A percentile compares a stretch with the other conserved stretches of the same genome.
Evolutionary conservation across 345 rosid species (phyloP).

Genomic region (Pseudoturritis turrita): DNA sequence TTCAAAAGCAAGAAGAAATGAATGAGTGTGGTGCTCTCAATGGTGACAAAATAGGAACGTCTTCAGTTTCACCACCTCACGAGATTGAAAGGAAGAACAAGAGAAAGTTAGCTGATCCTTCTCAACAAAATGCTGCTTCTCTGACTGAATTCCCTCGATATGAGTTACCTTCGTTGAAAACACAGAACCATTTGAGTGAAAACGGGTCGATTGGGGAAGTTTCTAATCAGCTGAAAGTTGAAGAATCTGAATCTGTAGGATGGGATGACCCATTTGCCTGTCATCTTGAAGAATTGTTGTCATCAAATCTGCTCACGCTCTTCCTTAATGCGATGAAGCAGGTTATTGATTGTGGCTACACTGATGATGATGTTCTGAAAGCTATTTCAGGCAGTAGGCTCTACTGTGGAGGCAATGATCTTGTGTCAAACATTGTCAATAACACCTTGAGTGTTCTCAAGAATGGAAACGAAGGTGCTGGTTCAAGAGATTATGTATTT

Average conservation of each 20-base stretch:
- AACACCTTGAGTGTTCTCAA: constrained; percentile 60
- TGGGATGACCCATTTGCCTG: constrained; percentile 84
- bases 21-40: neutral
- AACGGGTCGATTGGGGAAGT: neutral
- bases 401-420: constrained; percentile 41
- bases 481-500: constrained; percentile 34
- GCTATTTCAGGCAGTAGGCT: constrained; percentile 40
- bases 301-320: constrained; percentile 29
- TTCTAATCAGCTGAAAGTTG: constrained; percentile 5
- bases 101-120: constrained; percentile 85
- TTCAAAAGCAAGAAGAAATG: constrained; percentile 27
- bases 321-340: constrained; percentile 41
- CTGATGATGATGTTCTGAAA: constrained; percentile 36
- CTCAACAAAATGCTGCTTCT: constrained; percentile 20
- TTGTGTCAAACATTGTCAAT: constrained; percentile 45
- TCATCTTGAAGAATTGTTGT: constrained; percentile 69
- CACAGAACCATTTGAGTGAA: constrained; percentile 7
- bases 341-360: constrained; percentile 43
- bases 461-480: constrained; percentile 46
- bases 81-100: constrained; percentile 84
- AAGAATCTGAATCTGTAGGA: constrained; percentile 56
- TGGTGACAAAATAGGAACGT: constrained; percentile 22
- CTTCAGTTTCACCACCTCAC: constrained; percentile 51
- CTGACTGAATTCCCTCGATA: constrained; percentile 35
- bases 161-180: constrained; percentile 28